These are phyloP conservation scores for Ophiostoma angusticollis DNA, from an alignment of 2,329 filamentous ascomycete species.

Conservation along the genomic window DNA sequence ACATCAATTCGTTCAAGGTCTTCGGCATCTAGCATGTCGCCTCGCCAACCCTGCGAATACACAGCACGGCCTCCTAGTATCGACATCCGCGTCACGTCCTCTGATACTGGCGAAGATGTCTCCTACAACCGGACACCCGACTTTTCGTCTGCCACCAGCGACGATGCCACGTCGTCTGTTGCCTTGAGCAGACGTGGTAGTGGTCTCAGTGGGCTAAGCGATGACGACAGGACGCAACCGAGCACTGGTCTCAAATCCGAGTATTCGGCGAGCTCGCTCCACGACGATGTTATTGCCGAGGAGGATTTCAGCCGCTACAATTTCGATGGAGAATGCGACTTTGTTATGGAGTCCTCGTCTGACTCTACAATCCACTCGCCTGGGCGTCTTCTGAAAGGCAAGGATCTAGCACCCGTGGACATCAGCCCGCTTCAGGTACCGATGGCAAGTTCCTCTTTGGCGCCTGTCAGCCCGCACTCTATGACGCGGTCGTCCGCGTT, in stretches of 20 bases:
- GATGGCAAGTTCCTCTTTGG: slow-evolving; percentile 24
- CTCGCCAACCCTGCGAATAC: background rate
- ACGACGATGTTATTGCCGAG: slow-evolving; percentile 38
- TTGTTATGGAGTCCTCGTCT: slow-evolving; percentile 21
- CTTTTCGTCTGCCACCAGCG: slow-evolving; percentile 4
- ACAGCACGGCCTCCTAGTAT: slow-evolving; percentile 11
- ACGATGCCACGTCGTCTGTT: slow-evolving; percentile 13
- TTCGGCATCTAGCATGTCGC: slow-evolving; percentile 4
- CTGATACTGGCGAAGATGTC: slow-evolving; percentile 3
- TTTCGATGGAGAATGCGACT: slow-evolving; percentile 12
- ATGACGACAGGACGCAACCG: slow-evolving; percentile 24
- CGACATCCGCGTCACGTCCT: slow-evolving; percentile 14
- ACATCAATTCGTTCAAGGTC: slow-evolving; percentile 3
- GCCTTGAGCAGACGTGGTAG: slow-evolving; percentile 32
- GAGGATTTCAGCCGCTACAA: slow-evolving; percentile 28
- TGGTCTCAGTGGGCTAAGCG: slow-evolving; percentile 32
- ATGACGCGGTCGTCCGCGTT: slow-evolving; percentile 47
- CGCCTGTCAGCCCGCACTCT: slow-evolving; percentile 52
- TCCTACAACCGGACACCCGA: slow-evolving; percentile 2
- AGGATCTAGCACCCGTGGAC: slow-evolving; percentile 39
- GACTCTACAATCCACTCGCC: slow-evolving; percentile 34
- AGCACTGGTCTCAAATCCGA: slow-evolving; percentile 33
- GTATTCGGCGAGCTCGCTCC: slow-evolving; percentile 35
- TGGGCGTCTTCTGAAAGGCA: slow-evolving; percentile 26
- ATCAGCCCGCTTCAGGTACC: slow-evolving; percentile 33